Evolutionary conservation across 1,139 yeast species (phyloP), one percentile per base, ranked within the genome.

Genomic region (Citeromyces hawaiiensis): DNA sequence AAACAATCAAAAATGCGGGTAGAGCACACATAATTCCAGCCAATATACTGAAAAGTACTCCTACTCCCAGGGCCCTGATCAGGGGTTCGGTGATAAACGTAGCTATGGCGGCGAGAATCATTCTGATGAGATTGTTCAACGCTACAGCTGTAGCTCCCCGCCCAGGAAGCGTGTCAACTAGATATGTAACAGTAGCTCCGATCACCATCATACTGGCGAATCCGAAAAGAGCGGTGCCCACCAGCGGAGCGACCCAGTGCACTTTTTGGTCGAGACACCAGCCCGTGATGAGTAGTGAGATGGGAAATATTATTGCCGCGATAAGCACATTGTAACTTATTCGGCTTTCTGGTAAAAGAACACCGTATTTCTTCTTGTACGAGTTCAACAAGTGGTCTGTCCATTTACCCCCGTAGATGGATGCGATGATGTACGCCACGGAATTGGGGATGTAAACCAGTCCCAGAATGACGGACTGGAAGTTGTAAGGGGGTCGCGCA

Each of bases 131-230:
- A 51, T 85, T 86, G 51, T 83, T 85, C 42, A 86, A 57, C 0
- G 95, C 94, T 36, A 85, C 85, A 1, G 94, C 95, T 0, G 94
- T 82, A 4, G 94, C 88, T 33, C 95, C 94, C 49, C 80, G 70
- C 0, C 94, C 94, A 0, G 95, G 95, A 39, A 86, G 64, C 0
- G 87, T 76, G 54, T 86, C 95, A 2, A 86, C 88, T 43, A 86
- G 61, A 53, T 83, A 86, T 0, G 95, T 83, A 4, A 81, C 74
- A 0, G 87, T 79, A 7, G 85, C 76, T 1, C 94, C 93, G 47
- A 83, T 83, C 6, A 83, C 76, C 58, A 85, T 72, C 94, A 85
- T 83, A 18, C 86, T 76, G 0, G 91, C 83, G 53, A 81, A 74
- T 0, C 96, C 96, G 55, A 80, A 83, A 4, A 83, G 45, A 1